These are phyloP conservation scores for Nepenthes gracilis DNA, from an alignment of 148 eudicot species.

Conservation along the genomic window DNA sequence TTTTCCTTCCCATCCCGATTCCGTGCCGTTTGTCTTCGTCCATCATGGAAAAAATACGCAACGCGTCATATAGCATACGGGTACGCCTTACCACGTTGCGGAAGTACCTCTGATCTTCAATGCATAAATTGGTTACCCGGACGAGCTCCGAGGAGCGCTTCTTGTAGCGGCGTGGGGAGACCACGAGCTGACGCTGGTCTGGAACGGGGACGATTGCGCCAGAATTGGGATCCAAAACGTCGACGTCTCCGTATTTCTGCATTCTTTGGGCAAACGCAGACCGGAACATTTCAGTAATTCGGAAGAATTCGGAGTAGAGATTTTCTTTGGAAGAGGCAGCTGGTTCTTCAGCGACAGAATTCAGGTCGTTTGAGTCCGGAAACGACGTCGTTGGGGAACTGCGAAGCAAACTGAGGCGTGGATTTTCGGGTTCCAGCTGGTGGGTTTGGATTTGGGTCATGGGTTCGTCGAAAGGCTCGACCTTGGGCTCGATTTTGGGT, in stretches of 20 bases:
- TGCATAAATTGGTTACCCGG: conserved; percentile 38
- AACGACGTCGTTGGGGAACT: conserved; percentile 11
- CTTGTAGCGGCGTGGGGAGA: conserved; percentile 8
- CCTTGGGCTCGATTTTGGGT: conserved; percentile 51
- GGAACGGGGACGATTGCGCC: conserved; percentile 51
- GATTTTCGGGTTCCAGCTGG: background rate
- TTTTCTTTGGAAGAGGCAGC: conserved; percentile 8
- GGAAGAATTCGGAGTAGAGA: conserved; percentile 35
- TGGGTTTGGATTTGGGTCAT: conserved; percentile 4
- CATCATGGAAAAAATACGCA: conserved; percentile 28
- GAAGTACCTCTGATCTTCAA: conserved; percentile 43
- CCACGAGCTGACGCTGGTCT: conserved; percentile 8
- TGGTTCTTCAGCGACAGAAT: conserved; percentile 5
- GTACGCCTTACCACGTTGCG: conserved; percentile 49
- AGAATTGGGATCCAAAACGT: conserved; percentile 19
- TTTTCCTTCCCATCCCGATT: conserved; percentile 19
- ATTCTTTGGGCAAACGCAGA: conserved; percentile 19
- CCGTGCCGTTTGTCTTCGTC: conserved; percentile 38
- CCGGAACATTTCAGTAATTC: conserved; percentile 35
- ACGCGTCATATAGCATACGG: conserved; percentile 54
- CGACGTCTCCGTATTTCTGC: conserved; percentile 8
- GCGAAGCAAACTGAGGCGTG: conserved; percentile 7
- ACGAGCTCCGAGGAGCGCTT: conserved; percentile 64
- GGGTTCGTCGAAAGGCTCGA: conserved; percentile 46
- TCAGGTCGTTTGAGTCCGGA: conserved; percentile 11